Evolutionary conservation across 768 basidiomycete genomes (phyloP), one percentile per base, ranked within the genome.

Genomic region (Trichaptum fuscoviolaceum): DNA sequence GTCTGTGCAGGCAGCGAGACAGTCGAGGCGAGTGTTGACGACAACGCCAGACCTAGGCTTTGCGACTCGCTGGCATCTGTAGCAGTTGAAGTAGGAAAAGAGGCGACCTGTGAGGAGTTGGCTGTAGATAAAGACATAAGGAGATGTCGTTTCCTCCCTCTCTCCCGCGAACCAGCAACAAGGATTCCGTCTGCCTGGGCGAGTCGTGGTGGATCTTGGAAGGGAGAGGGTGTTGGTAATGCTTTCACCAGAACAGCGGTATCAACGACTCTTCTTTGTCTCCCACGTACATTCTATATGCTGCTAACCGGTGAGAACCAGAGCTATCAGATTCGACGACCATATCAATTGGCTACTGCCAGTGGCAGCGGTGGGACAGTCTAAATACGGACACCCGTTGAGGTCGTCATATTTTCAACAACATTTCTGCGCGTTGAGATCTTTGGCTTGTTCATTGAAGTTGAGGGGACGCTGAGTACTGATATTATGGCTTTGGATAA

Each of bases 61-160:
- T 12, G 42, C 42, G 42, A 52, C 10, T 20, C 42, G 42, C 42
- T 12, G 42, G 42, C 42, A 52, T 52, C 15, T 12, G 42, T 6
- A 20, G 20, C 15, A 52, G 42, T 20, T 15, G 10, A 2, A 20
- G 15, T 12, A 52, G 42, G 20, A 20, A 52, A 52, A 12, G 42
- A 52, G 42, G 42, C 3, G 20, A 20, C 20, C 42, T 52, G 42
- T 52, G 20, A 15, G 42, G 42, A 52, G 42, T 52, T 20, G 12
- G 42, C 42, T 52, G 42, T 52, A 52, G 42, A 52, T 52, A 52
- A 52, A 52, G 42, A 52, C 42, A 52, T 52, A 52, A 52, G 42
- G 42, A 12, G 42, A 52, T 20, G 42, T 52, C 20, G 42, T 52
- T 15, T 52, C 42, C 42, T 52, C 42, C 42, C 42, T 52, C 42